phyloP scores from a whole-genome alignment of 176 grass and related monocot genomes.

The Rhynchospora tenuis region DNA sequence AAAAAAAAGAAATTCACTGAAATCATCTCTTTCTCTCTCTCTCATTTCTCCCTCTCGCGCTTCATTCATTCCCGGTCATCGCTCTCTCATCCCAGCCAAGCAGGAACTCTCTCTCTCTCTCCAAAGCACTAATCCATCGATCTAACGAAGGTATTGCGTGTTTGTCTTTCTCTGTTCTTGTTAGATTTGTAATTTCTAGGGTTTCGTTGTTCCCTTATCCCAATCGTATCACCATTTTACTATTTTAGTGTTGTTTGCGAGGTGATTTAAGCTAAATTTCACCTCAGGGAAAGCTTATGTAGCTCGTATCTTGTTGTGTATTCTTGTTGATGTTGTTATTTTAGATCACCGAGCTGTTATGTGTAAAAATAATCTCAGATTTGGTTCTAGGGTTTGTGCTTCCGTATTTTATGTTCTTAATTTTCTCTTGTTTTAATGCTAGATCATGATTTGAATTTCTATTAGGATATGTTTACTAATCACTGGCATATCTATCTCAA shows the following conservation, averaged over 20 bases:
- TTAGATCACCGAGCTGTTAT: background rate
- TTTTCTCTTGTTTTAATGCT: background rate
- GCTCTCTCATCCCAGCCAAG: background rate
- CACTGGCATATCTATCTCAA: background rate
- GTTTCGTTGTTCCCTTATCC: background rate
- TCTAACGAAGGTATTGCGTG: background rate
- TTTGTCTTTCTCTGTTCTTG: background rate
- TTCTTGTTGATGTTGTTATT: background rate
- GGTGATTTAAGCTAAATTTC: constrained; percentile 5
- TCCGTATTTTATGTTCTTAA: background rate
- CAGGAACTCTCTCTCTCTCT: background rate
- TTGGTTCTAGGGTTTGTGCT: constrained; percentile 21
- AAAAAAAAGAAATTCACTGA: background rate
- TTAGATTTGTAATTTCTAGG: background rate
- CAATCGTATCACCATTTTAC: background rate
- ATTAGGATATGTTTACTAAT: background rate
- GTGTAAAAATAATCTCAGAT: constrained; percentile 10
- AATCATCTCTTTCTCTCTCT: background rate
- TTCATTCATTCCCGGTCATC: constrained; percentile 20
- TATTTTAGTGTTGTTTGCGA: background rate
- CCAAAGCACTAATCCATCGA: background rate
- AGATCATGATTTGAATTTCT: background rate
- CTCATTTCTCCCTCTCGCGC: background rate
- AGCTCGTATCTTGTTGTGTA: background rate
- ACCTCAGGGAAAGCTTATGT: background rate